phyloP scores from a whole-genome alignment of 345 rosid species.

The Alliaria petiolata region DNA sequence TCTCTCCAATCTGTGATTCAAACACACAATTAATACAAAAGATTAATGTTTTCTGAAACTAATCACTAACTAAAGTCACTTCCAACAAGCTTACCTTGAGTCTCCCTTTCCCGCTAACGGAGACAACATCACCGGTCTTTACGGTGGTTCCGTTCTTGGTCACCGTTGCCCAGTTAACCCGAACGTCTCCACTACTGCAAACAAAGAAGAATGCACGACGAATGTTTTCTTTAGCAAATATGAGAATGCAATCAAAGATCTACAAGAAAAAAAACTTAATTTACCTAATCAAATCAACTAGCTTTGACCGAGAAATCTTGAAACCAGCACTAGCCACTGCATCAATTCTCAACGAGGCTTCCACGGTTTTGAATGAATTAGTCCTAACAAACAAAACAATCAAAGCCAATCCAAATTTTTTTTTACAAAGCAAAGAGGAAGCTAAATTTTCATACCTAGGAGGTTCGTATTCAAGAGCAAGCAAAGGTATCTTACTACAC shows the following conservation, averaged over 20 bases:
- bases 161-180: constrained; percentile 73
- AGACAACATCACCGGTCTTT: constrained; percentile 79
- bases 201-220: background rate
- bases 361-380: constrained; percentile 65
- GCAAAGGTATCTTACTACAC: constrained; percentile 72
- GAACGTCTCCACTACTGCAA: constrained; percentile 67
- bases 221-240: background rate
- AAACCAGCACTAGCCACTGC: constrained; percentile 98
- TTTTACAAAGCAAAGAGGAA: background rate
- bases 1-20: constrained; percentile 64
- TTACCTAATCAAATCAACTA: constrained; percentile 79
- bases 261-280: background rate
- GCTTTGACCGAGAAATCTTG: constrained; percentile 83
- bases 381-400: constrained; percentile 46
- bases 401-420: background rate
- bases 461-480: constrained; percentile 79
- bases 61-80: background rate
- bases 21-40: background rate
- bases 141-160: constrained; percentile 71
- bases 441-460: constrained; percentile 51
- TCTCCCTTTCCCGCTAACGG: constrained; percentile 89
- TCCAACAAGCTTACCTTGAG: constrained; percentile 48
- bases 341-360: constrained; percentile 88
- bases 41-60: background rate
- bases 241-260: background rate